Percentiles rank a stretch among this genome's conserved stretches.
phyloP scores from a whole-genome alignment of 345 rosid species.

The Pugionium dolabratum region DNA sequence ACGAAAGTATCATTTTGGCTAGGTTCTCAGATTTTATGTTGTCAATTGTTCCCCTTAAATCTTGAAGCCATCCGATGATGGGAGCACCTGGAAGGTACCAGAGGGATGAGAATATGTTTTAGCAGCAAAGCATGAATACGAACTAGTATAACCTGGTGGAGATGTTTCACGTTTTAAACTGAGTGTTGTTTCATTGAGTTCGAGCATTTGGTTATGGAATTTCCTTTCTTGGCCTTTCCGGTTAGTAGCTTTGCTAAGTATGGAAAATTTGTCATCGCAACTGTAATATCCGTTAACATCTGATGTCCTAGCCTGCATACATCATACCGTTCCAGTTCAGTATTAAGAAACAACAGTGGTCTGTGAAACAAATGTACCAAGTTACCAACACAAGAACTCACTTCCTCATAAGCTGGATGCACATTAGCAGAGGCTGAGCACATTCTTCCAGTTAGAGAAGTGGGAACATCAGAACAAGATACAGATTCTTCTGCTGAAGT shows the following conservation, averaged over 20 bases:
- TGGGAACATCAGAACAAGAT: conserved; percentile 59
- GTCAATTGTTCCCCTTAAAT: conserved; percentile 50
- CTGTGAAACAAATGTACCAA: conserved; percentile 13
- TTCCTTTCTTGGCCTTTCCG: conserved; percentile 34
- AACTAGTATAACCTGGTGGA: conserved; percentile 26
- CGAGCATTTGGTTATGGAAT: conserved; percentile 41
- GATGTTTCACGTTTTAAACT: conserved; percentile 33
- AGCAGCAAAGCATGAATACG: neutral
- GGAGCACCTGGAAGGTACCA: conserved; percentile 46
- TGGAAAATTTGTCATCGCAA: conserved; percentile 58
- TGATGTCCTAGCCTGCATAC: conserved; percentile 51
- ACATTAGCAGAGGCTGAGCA: conserved; percentile 48
- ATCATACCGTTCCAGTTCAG: conserved; percentile 21
- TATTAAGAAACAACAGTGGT: neutral
- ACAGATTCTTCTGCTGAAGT: conserved; percentile 59
- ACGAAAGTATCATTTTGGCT: conserved; percentile 45
- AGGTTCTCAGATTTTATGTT: conserved; percentile 40
- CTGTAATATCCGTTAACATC: conserved; percentile 69
- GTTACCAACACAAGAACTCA: conserved; percentile 46
- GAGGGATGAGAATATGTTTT: neutral
- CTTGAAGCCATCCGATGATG: conserved; percentile 47
- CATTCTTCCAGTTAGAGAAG: conserved; percentile 48
- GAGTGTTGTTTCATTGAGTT: conserved; percentile 23
- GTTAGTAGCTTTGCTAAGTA: conserved; percentile 43
- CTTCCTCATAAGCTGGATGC: conserved; percentile 64